Evolutionary conservation across 495 filamentous ascomycete genomes (phyloP), one percentile per base, ranked within the genome.

Genomic region (Penicillium malachiteum): DNA sequence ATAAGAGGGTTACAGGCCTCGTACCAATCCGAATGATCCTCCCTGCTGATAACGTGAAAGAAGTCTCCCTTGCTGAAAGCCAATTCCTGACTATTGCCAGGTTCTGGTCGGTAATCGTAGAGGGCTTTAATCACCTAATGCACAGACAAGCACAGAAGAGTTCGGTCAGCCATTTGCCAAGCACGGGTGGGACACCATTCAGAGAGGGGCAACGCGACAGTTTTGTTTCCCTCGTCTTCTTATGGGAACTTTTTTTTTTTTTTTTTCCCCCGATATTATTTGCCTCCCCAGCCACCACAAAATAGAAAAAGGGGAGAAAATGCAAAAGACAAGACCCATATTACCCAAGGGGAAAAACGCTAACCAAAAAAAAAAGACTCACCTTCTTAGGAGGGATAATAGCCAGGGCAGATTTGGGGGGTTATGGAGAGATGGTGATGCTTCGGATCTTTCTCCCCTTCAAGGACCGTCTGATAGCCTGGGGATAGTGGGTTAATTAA

Each of bases 361-460:
- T 9, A 43, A 42, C 5, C 57, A 39, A 41, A 42, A 35, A 51
- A 30, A 4, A 34, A 13, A 2, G 34, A 67, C 71, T 69, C 62
- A 98, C 94, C 85, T 96, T 97, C 74, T 96, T 97, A 0, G 94
- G 94, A 58, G 94, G 92, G 32, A 93, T 82, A 68, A 98, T 98
- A 9, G 94, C 92, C 55, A 96, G 82, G n/a, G 92, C 90, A 40
- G 91, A 87, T 68, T 98, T 98, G 52, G 90, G 90, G n/a, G 1
- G 92, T 88, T 46, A 97, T 91, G 42, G 90, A 91, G 64, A 92
- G 85, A 63, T 93, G 90, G 52, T 89, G 86, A 60, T 86, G 82
- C 71, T 82, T 87, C 57, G 77, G 72, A 57, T 87, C 87, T 69
- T 89, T 92, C 53, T 93, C 90, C 64, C 87, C 75, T 94, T 95